Evolutionary conservation across 306 rosid species (phyloP).

Genomic region (Dicorynia guianensis): DNA sequence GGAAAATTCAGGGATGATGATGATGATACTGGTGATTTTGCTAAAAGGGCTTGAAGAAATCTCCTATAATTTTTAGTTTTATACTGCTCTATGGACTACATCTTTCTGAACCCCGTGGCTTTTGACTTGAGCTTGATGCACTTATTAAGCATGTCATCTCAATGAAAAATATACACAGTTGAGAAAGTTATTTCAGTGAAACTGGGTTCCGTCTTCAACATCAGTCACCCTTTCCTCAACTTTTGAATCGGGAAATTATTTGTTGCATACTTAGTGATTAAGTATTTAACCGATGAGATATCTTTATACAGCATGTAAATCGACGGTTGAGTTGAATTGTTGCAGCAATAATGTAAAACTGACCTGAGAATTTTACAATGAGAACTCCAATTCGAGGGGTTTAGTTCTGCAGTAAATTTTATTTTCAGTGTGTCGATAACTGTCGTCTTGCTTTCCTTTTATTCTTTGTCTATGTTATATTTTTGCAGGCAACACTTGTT

Average conservation of each 20-base stretch:
- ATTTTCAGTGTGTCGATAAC: background rate
- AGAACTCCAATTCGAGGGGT: background rate
- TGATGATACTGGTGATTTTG: constrained; percentile 53
- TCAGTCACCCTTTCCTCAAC: constrained; percentile 18
- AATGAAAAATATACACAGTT: constrained; percentile 31
- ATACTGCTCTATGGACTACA: constrained; percentile 20
- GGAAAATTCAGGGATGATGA: constrained; percentile 60
- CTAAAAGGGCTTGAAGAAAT: constrained; percentile 73
- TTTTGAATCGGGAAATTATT: constrained; percentile 22
- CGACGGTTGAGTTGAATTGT: constrained; percentile 22
- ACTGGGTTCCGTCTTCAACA: background rate
- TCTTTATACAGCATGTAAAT: constrained; percentile 41
- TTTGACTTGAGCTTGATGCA: constrained; percentile 35
- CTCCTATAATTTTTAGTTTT: constrained; percentile 23
- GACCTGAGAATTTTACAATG: constrained; percentile 11
- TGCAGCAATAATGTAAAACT: constrained; percentile 27
- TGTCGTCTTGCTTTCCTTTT: background rate
- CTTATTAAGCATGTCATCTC: constrained; percentile 41
- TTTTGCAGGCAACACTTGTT: too few species aligned
- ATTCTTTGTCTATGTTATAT: too few species aligned
- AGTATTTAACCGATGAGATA: constrained; percentile 36
- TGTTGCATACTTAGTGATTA: constrained; percentile 35
- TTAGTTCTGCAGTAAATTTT: background rate
- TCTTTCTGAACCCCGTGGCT: constrained; percentile 11
- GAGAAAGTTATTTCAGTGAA: constrained; percentile 22